Base-by-base conservation (phyloP, 78 protist genomes). In the Cavenderia fasciculata region DNA sequence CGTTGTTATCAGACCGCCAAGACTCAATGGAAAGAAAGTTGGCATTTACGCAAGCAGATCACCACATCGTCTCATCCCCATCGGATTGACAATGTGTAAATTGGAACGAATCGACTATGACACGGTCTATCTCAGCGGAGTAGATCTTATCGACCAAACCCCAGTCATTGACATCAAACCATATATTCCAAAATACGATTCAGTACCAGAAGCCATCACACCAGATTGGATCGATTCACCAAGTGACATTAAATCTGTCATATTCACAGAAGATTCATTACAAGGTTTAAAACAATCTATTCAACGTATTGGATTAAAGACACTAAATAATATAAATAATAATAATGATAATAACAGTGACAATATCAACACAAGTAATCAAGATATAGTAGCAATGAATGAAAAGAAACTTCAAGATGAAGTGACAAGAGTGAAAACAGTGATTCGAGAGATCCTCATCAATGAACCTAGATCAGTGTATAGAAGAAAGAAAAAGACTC, bases 141-240 rank as follows among this genome's bases (percentile, higher is more conserved):
- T 92, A 12, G 97, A 96, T 44, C 85, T 96, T 18, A 91, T 96
- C n/a, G 92, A 96, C 33, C 94, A 94, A 31, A 96, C 97, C 6
- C 96, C 96, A 25, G 73, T 96, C 33, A 29, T 96, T 1, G 97
- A 96, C 86, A 47, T 96, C 29, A 96, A 96, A 86, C 97, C 96
- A 0, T 93, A 87, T 56, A 54, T 90, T 1, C 90, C 87, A 12
- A 61, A 59, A 33, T 69, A 69, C 62, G 94, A 94, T 41, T 36
- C 70, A 18, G 76, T 38, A 19, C 94, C 82, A 5, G 38, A 92
- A 2, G 91, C 95, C 14, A 51, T 34, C 0, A n/a, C 23, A 2
- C 87, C 91, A 31, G 11, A 52, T 4, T 92, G 95, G 95, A 34
- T 92, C 1, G 14, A 77, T 31, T 38, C 36, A 25, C 25, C 47